Base-by-base conservation (phyloP, 2,329 filamentous ascomycete genomes). In the Xylariales sp. region DNA sequence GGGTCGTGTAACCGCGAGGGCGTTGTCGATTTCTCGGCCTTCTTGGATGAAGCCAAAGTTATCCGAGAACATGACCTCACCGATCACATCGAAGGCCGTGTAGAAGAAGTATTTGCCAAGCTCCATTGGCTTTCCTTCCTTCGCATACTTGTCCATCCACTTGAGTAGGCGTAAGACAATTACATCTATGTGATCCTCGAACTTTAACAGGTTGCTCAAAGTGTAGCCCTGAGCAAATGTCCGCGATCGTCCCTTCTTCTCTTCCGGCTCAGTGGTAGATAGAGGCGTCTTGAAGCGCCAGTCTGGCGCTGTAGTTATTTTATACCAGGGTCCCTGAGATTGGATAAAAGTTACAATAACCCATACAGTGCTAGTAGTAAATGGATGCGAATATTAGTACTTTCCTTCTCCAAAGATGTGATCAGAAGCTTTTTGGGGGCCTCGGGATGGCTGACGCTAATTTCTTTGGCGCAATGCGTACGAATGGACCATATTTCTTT, bases 21-120 rank as follows among this genome's bases (percentile, higher is more conserved):
- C 40, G 16, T 47, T 45, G 17, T 51, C 41, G 3, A 57, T 45
- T 33, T 59, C 54, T n/a, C 29, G 39, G 6, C 44, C 55, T 12
- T 56, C 42, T 25, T 54, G 45, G 5, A 53, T 37, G 29, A 51
- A 55, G 31, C 54, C 55, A 30, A 51, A 47, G 3, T 43, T 44
- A n/a, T 49, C 44, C 28, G 51, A 49, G 40, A 57, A 57, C n/a
- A 47, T 54, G 12, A 48, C 40, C 20, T 52, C 45, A 8, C 48
- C 48, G 21, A 50, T 45, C n/a, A 55, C 44, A 25, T 57, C 54
- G 48, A 49, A 56, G 6, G 52, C 48, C 19, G 43, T 43, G 20
- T 13, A 51, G 32, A 41, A 43, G 30, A 40, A 39, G 16, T 23
- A 36, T 14, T 35, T 16, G 14, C 40, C 25, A 12, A 40, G 25